phyloP scores from a whole-genome alignment of 345 rosid species.

The Diplotaxis tenuifolia region DNA sequence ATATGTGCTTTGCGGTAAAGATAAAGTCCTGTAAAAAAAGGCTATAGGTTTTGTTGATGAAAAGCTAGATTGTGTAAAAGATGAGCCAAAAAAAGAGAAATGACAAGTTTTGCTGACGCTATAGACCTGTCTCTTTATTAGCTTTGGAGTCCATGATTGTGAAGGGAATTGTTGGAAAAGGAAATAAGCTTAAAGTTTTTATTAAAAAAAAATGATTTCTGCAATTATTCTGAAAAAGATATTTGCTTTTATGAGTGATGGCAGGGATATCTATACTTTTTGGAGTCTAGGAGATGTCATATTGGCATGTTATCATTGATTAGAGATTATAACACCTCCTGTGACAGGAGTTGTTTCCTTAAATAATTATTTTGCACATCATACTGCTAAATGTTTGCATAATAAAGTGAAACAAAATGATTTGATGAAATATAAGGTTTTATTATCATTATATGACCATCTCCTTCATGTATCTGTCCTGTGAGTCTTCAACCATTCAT shows the following conservation, averaged over 20 bases:
- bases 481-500: conserved; percentile 9
- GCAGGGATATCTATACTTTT: conserved; percentile 14
- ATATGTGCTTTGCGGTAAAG: conserved; percentile 35
- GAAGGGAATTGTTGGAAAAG: conserved; percentile 38
- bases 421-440: not conserved
- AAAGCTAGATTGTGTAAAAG: conserved; percentile 32
- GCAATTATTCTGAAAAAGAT: not conserved
- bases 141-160: conserved; percentile 37
- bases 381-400: conserved; percentile 19
- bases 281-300: conserved; percentile 1
- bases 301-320: conserved; percentile 12
- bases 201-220: conserved; percentile 17
- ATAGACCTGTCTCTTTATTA: conserved; percentile 19
- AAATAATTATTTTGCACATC: conserved; percentile 22
- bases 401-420: conserved; percentile 13
- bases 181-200: conserved; percentile 26
- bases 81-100: conserved; percentile 22
- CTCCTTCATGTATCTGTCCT: conserved; percentile 17
- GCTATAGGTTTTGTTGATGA: conserved; percentile 26
- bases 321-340: conserved; percentile 4
- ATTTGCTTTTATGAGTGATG: conserved; percentile 27
- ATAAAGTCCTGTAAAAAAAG: conserved; percentile 23
- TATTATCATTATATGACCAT: conserved; percentile 3
- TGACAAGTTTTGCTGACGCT: conserved; percentile 37
- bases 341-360: not conserved